Conservation (phyloP, 345 rosid genomes). For the Brassica nigra region DNA sequence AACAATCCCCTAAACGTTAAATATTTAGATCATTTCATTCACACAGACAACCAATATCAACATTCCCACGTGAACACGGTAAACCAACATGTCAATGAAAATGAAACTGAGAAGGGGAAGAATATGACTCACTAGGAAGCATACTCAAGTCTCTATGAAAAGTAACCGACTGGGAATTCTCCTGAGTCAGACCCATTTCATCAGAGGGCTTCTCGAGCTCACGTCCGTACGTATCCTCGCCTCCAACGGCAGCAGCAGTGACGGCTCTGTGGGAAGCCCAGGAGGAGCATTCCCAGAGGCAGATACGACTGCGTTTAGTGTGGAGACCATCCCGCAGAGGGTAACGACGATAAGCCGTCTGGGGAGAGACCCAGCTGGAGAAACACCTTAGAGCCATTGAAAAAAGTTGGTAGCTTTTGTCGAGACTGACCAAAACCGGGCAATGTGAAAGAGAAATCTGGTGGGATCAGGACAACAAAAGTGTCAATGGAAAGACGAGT, state of each 20-base stretch:
- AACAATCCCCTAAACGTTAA: not conserved
- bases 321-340: slow-evolving; percentile 33
- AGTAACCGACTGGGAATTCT: slow-evolving; percentile 25
- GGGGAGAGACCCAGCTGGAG: slow-evolving; percentile 55
- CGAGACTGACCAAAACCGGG: not conserved
- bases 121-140: slow-evolving; percentile 77
- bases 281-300: slow-evolving; percentile 51
- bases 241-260: slow-evolving; percentile 51
- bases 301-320: slow-evolving; percentile 31
- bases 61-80: slow-evolving; percentile 23
- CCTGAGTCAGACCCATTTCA: slow-evolving; percentile 44
- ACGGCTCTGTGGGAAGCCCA: slow-evolving; percentile 50
- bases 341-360: slow-evolving; percentile 32
- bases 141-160: slow-evolving; percentile 32
- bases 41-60: slow-evolving; percentile 13
- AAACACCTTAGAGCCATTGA: slow-evolving; percentile 60
- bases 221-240: slow-evolving; percentile 40
- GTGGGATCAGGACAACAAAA: slow-evolving; percentile 32
- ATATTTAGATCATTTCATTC: too few relatives aligned
- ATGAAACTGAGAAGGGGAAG: slow-evolving; percentile 1
- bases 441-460: slow-evolving; percentile 22
- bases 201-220: slow-evolving; percentile 48
- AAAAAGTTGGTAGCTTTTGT: slow-evolving; percentile 25
- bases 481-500: not conserved
- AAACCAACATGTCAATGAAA: not conserved